Evolutionary conservation across 2,329 filamentous ascomycete species (phyloP).

Genomic region (Lithohypha guttulata): DNA sequence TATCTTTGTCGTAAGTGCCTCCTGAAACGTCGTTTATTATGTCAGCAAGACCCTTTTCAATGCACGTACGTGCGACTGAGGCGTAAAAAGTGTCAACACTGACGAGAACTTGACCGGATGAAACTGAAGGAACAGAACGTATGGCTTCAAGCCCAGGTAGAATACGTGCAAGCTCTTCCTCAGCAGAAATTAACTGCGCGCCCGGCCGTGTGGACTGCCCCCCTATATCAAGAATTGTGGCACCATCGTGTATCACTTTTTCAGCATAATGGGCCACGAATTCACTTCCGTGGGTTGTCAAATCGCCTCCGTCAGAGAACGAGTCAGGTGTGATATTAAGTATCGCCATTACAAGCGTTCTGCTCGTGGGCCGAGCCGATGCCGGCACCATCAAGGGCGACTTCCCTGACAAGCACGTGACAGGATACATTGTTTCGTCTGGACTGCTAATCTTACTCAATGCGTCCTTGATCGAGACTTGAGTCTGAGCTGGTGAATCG

Average conservation of each 20-base stretch:
- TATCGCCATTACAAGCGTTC: conserved; percentile 82
- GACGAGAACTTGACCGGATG: conserved; percentile 55
- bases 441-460: conserved; percentile 9
- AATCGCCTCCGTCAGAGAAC: conserved; percentile 78
- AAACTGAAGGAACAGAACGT: conserved; percentile 47
- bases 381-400: conserved; percentile 49
- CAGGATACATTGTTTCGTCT: conserved; percentile 17
- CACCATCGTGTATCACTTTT: conserved; percentile 55
- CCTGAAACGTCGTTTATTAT: conserved; percentile 93
- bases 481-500: not conserved
- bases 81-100: conserved; percentile 92
- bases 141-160: conserved; percentile 68
- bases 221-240: conserved; percentile 80
- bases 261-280: conserved; percentile 49
- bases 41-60: conserved; percentile 64
- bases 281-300: conserved; percentile 39
- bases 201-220: conserved; percentile 85
- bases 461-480: not conserved
- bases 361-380: conserved; percentile 36
- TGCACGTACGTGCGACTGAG: conserved; percentile 63
- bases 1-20: conserved; percentile 63
- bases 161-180: conserved; percentile 68
- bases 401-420: conserved; percentile 30
- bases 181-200: conserved; percentile 54
- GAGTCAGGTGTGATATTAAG: conserved; percentile 92